Base-by-base conservation (phyloP, 2,329 filamentous ascomycete genomes). In the Pseudogymnoascus sp. region DNA sequence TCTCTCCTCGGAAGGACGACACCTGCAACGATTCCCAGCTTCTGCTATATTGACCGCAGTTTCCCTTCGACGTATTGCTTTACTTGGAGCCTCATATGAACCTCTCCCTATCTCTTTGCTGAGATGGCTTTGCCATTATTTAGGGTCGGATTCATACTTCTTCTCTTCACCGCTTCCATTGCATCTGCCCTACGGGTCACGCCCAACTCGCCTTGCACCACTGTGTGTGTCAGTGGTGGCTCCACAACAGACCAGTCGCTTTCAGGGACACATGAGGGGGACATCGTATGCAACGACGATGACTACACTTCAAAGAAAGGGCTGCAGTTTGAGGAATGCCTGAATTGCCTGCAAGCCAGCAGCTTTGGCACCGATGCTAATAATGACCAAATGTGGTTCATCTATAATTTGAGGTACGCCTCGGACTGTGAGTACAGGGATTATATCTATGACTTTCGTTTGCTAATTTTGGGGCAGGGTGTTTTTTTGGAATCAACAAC, bases 161-260 rank as follows among this genome's bases (percentile, higher is more conserved):
- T 60, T 38, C 33, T 60, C 33, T 39, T 60, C 37, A 16, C 6
- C 12, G 23, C 19, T 60, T 31, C 58, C 31, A n/a, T 60, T 5
- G 33, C 33, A 29, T 39, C 58, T 10, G 76, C 75, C 2, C 71
- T 83, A 2, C 73, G 80, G 61, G 77, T 83, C 1, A 78, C 80
- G 1, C 79, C 81, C 0, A 78, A 78, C 8, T 84, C 82, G 0
- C 68, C 74, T 8, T 85, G 82, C 67, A 76, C 80, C 0, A 70
- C 76, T 0, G 63, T 78, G 1, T 85, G 82, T 62, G 68, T 81
- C 4, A 76, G 80, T 63, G 71, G 73, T 2, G 63, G 69, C 0
- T 72, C 79, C 63, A 61, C 69, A 0, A 67, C 72, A 33, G 71
- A 76, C 19, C 66, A 78, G 0, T 66, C 66, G 1, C 67, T 71